phyloP scores from a whole-genome alignment of 306 rosid genomes.

The Sphenostylis stenocarpa region DNA sequence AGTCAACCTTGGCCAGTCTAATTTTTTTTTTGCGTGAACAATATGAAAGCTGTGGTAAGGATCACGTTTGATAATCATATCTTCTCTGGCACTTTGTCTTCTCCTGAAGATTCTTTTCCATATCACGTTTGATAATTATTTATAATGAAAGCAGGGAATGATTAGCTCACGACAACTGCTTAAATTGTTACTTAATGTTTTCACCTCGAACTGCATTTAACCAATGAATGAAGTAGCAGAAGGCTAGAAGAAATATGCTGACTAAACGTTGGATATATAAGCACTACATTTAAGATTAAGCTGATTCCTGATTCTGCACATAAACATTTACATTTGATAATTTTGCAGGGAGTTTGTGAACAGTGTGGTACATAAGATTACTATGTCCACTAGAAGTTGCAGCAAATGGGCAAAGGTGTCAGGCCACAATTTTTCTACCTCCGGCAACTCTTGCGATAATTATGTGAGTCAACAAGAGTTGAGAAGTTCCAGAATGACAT shows the following conservation, averaged over 20 bases:
- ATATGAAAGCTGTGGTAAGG: background rate
- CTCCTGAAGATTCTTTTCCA: background rate
- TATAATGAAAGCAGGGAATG: background rate
- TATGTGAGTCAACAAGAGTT: conserved; percentile 47
- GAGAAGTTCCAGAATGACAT: conserved; percentile 57
- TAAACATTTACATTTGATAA: background rate
- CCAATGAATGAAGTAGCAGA: background rate
- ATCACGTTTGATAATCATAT: background rate
- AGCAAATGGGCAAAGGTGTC: conserved; percentile 63
- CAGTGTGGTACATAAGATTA: conserved; percentile 62
- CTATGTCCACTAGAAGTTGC: conserved; percentile 65
- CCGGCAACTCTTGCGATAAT: conserved; percentile 45
- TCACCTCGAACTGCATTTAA: conserved; percentile 10
- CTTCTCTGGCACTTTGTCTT: background rate
- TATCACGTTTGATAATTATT: background rate
- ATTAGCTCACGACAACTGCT: background rate
- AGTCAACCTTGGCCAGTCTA: conserved; percentile 2
- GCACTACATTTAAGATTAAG: background rate
- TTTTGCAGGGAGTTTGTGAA: conserved; percentile 72
- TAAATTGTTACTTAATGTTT: conserved; percentile 10
- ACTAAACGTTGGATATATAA: background rate
- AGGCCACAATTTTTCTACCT: conserved; percentile 40
- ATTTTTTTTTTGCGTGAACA: background rate
- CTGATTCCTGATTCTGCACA: conserved; percentile 5
- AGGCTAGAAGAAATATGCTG: background rate